Evolutionary conservation across 805 yeast species (phyloP), one percentile per base, ranked within the genome.

Genomic region (Wickerhamomyces bovis): DNA sequence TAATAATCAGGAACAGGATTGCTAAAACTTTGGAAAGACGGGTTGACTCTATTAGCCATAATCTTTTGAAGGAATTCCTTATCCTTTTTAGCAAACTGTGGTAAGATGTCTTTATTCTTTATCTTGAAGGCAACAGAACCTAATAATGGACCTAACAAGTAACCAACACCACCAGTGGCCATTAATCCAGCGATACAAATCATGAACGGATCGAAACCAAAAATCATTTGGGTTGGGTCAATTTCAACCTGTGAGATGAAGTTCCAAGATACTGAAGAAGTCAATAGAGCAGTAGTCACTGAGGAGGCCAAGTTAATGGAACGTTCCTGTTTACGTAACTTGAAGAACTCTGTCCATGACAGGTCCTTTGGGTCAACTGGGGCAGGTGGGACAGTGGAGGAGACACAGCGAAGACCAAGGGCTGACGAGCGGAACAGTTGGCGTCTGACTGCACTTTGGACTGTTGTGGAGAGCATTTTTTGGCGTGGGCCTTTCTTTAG

Each of bases 1-100:
- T 94, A 94, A 69, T 89, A 94, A 67, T 94, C 99, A n/a, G 97
- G 97, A 41, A 94, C 95, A 13, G 98, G 98, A 67, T 92, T 94
- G 46, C 86, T 77, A 68, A 89, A 84, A 60, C 89, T 80, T 69
- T 90, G 97, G 47, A 85, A 80, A 18, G 90, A 77, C 19, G 99
- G 96, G 69, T 94, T 96, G 26, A 90, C 97, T 59, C 99, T 76
- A 67, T 89, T 85, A 48, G 73, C 72, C 56, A 77, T 79, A 52
- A 94, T 76, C 61, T 80, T 92, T 53, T 77, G 76, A 63, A 92
- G 72, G 57, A 92, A 94, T 36, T 76, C 71, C 53, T 81, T 77
- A 61, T 92, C 89, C 69, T 85, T 90, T 43, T 64, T 54, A 49
- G 69, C 70, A 64, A 76, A 86, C 18, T 68, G 67, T 2, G 61